Conservation (phyloP, 768 basidiomycete genomes). For the Kwoniella sp. region DNA sequence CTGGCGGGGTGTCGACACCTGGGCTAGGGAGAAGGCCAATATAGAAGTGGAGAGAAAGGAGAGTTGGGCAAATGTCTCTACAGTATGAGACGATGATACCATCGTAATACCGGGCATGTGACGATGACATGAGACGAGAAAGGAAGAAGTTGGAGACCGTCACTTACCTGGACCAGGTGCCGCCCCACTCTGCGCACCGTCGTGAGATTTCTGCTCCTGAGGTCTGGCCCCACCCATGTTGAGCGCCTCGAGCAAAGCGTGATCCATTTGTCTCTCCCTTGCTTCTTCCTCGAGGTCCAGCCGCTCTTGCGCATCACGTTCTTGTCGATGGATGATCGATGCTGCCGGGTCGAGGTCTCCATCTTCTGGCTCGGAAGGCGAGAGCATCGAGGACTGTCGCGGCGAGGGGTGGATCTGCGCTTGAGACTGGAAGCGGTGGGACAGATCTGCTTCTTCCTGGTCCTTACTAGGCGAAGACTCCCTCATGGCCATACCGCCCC, state of each 20-base stretch:
- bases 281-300: conserved; percentile 40
- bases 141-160: too few relatives aligned
- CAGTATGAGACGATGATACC: too few relatives aligned
- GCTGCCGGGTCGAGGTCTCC: conserved; percentile 26
- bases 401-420: not conserved
- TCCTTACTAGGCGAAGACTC: not conserved
- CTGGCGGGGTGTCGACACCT: too few relatives aligned
- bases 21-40: too few relatives aligned
- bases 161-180: too few relatives aligned
- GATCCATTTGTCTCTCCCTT: conserved; percentile 25
- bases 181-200: too few relatives aligned
- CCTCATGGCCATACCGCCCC: conserved; percentile 10
- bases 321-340: conserved; percentile 22
- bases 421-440: not conserved
- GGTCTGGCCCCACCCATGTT: conserved; percentile 3
- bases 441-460: not conserved
- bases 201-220: too few relatives aligned
- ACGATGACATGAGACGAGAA: too few relatives aligned
- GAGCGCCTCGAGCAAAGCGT: not conserved
- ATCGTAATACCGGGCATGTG: too few relatives aligned
- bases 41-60: too few relatives aligned
- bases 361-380: conserved; percentile 25
- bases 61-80: too few relatives aligned
- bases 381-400: conserved; percentile 23
- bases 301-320: conserved; percentile 36